These are phyloP conservation scores for Paecilomyces niveus DNA, from an alignment of 2,329 filamentous ascomycete species.

Conservation along the genomic window DNA sequence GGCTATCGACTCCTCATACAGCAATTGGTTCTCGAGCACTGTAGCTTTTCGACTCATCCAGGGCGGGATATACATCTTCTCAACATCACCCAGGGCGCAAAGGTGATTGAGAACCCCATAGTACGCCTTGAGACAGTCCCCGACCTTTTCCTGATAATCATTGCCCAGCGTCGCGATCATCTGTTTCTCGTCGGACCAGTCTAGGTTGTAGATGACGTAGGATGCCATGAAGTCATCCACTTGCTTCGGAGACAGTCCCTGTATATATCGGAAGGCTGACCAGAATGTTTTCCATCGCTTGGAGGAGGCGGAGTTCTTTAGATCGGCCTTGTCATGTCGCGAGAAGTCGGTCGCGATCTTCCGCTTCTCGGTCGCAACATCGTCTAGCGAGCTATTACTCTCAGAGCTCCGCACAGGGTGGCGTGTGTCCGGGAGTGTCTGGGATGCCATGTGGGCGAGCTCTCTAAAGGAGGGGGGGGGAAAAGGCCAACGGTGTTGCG, in stretches of 20 bases:
- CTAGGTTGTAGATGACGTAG: slow-evolving; percentile 51
- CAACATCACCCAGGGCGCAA: slow-evolving; percentile 49
- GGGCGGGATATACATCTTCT: slow-evolving; percentile 53
- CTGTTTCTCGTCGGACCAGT: slow-evolving; percentile 46
- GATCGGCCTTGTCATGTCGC: slow-evolving; percentile 11
- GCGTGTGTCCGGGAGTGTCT: not conserved
- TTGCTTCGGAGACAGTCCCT: slow-evolving; percentile 43
- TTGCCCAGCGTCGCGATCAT: slow-evolving; percentile 44
- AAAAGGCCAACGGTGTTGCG: not conserved
- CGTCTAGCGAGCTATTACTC: slow-evolving; percentile 18
- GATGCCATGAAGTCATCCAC: slow-evolving; percentile 52
- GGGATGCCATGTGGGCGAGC: not conserved
- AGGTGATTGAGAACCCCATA: slow-evolving; percentile 51
- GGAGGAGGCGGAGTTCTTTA: slow-evolving; percentile 41
- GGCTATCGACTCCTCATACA: slow-evolving; percentile 47
- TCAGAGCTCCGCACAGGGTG: slow-evolving; percentile 18
- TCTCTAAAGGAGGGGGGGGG: not conserved
- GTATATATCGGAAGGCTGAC: slow-evolving; percentile 45
- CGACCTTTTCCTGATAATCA: slow-evolving; percentile 45
- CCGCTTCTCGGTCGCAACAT: slow-evolving; percentile 16
- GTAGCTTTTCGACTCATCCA: slow-evolving; percentile 46
- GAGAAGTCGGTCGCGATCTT: slow-evolving; percentile 10
- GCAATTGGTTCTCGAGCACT: slow-evolving; percentile 46
- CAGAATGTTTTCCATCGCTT: slow-evolving; percentile 46
- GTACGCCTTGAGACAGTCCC: slow-evolving; percentile 46